Evolutionary conservation across 1,284 basidiomycete genomes (phyloP).

Genomic region (Irpex rosettiformis): DNA sequence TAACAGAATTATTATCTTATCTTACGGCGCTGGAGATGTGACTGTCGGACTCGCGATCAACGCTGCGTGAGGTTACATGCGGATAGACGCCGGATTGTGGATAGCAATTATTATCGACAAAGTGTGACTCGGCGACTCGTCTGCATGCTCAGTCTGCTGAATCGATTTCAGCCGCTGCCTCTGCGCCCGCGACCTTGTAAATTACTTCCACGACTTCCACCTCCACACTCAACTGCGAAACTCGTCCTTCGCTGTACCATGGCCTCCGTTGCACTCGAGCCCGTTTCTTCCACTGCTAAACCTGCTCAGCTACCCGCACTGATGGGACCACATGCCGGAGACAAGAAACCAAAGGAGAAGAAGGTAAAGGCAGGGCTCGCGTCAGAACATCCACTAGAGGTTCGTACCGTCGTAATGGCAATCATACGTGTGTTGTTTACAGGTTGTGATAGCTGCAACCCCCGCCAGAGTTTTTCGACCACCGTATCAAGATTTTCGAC

Average conservation of each 20-base stretch:
- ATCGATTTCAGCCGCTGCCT: conserved; percentile 20
- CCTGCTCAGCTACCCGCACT: conserved; percentile 32
- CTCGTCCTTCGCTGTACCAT: conserved; percentile 16
- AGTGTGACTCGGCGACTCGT: conserved; percentile 4
- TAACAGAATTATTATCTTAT: neutral
- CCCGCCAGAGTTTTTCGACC: conserved; percentile 83
- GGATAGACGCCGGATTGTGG: conserved; percentile 1
- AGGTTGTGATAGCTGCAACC: conserved; percentile 63
- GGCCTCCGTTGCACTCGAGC: conserved; percentile 24
- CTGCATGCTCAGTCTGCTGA: conserved; percentile 23
- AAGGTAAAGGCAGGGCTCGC: conserved; percentile 33
- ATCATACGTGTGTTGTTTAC: neutral
- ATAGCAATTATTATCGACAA: conserved; percentile 4
- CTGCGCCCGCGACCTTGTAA: conserved; percentile 14
- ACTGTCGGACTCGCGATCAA: neutral
- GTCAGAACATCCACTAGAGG: conserved; percentile 61
- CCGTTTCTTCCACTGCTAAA: conserved; percentile 37
- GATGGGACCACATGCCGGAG: conserved; percentile 29
- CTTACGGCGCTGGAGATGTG: neutral
- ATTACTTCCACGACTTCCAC: conserved; percentile 5
- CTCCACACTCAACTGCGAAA: conserved; percentile 3
- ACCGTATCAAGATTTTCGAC: conserved; percentile 90
- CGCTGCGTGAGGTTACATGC: neutral
- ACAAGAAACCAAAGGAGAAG: conserved; percentile 49
- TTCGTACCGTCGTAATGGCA: conserved; percentile 28